Conservation (phyloP, 1,284 basidiomycete species). For the Rhizopogon parksii region DNA sequence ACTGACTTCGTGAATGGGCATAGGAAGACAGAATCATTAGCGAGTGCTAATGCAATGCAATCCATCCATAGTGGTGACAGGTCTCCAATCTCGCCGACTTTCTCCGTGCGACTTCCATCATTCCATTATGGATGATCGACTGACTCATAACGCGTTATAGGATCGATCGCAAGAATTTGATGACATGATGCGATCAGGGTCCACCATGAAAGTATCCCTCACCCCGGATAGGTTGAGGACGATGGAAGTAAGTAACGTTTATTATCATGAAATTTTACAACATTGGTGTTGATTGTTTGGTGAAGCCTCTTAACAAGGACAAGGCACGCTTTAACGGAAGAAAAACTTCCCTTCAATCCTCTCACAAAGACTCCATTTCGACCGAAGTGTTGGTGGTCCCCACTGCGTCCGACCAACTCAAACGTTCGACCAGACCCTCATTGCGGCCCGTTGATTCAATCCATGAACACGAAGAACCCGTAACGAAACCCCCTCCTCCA, state of each 20-base stretch:
- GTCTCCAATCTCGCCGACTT: constrained; percentile 30
- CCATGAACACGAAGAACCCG: constrained; percentile 40
- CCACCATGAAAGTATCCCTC: constrained; percentile 91
- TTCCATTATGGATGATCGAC: background rate
- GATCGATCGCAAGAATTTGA: constrained; percentile 77
- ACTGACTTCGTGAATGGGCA: constrained; percentile 37
- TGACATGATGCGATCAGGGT: constrained; percentile 77
- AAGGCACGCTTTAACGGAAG: constrained; percentile 41
- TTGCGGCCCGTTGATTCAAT: constrained; percentile 59
- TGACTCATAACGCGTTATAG: constrained; percentile 24
- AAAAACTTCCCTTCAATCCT: constrained; percentile 17
- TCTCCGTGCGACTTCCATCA: constrained; percentile 23
- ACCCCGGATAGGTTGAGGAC: constrained; percentile 87
- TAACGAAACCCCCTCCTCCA: constrained; percentile 20
- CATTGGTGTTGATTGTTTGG: constrained; percentile 22
- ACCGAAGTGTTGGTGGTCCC: constrained; percentile 11
- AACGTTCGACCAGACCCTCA: constrained; percentile 26
- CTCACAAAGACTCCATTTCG: constrained; percentile 19
- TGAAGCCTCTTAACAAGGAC: constrained; percentile 61
- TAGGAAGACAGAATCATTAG: constrained; percentile 46
- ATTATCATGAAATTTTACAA: constrained; percentile 16
- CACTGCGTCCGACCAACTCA: constrained; percentile 20
- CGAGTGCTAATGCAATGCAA: constrained; percentile 42
- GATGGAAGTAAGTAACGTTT: constrained; percentile 76
- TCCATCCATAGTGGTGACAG: constrained; percentile 29